Base-by-base conservation (phyloP, 2,329 filamentous ascomycete genomes). In the Aspergillus sp. region DNA sequence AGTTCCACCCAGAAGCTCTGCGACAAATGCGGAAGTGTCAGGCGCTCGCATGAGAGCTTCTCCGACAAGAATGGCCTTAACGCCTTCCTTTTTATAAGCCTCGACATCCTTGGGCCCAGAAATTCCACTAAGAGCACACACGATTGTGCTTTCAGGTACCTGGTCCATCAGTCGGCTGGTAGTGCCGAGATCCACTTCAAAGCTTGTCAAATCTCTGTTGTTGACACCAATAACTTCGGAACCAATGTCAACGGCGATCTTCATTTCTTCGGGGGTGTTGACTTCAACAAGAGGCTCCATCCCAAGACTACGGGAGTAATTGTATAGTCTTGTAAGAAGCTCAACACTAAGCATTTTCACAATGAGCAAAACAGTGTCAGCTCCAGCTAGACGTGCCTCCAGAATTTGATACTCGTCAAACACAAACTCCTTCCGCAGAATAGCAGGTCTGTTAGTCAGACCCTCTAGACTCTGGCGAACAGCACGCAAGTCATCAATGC, bases 281-380 rank as follows among this genome's bases (percentile, higher is more conserved):
- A 98, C 93, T 66, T 98, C 93, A 2, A 98, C 93, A 28, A 98
- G 71, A 30, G 93, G 93, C 69, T 98, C 94, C 93, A 98, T 98
- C 12, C 90, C 91, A 2, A 98, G 76, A 2, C 85, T 90, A 35
- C 83, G 76, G 1, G 90, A 96, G 71, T 97, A 98, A 45, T 83
- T 77, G 73, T 96, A 98, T 8, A 98, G 74, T 36, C 81, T 77
- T 46, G 82, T 82, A 29, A 98, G 76, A 4, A 86, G 75, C 27
- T 82, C 80, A 27, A 79, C 72, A 47, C 91, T 85, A 8, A 98
- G 80, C 93, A 98, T 98, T 74, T 98, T 98, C 40, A 98, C 93
- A 54, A 98, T 98, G 13, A 98, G 78, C 27, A 98, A 75, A 12
- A 98, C 85, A 0, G 91, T 96, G 66, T 98, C 91, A 6, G 93